A percentile compares a stretch with the other conserved stretches of the same genome.
Evolutionary conservation across 73 alveolate species (phyloP).

Genomic region (Paraurostyla sp.): DNA sequence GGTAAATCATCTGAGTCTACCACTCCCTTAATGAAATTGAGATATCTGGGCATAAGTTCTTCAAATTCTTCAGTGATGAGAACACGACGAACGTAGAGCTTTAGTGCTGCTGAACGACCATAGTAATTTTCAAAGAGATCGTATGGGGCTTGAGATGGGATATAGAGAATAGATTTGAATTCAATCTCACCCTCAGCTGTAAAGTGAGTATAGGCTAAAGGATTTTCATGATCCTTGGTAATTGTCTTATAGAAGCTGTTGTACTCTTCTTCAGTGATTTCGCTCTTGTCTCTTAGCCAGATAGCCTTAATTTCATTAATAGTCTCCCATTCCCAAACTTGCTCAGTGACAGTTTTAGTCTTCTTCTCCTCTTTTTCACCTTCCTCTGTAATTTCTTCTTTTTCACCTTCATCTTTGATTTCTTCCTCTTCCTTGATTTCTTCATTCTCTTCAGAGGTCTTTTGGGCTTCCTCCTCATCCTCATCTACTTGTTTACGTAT

Average conservation of each 20-base stretch:
- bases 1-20: constrained; percentile 99
- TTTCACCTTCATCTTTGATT: constrained; percentile 90
- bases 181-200: constrained; percentile 99
- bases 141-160: constrained; percentile 92
- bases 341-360: constrained; percentile 91
- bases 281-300: constrained; percentile 99
- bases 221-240: constrained; percentile 97
- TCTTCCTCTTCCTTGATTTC: constrained; percentile 77
- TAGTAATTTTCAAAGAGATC: constrained; percentile 98
- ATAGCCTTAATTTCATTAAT: constrained; percentile 98
- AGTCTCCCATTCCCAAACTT: constrained; percentile 98
- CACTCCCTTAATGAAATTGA: constrained; percentile 98
- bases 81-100: constrained; percentile 99
- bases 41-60: constrained; percentile 98
- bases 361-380: constrained; percentile 82
- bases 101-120: constrained; percentile 94
- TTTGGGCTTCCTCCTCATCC: constrained; percentile 88
- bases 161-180: constrained; percentile 95
- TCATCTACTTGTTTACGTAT: constrained; percentile 81
- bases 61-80: constrained; percentile 99
- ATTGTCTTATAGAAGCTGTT: constrained; percentile 95
- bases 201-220: constrained; percentile 98
- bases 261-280: constrained; percentile 97
- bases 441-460: constrained; percentile 89
- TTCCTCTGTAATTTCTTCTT: constrained; percentile 89